These are phyloP conservation scores for Tolypocladium inflatum DNA, from an alignment of 2,329 filamentous ascomycete genomes.

Conservation along the genomic window DNA sequence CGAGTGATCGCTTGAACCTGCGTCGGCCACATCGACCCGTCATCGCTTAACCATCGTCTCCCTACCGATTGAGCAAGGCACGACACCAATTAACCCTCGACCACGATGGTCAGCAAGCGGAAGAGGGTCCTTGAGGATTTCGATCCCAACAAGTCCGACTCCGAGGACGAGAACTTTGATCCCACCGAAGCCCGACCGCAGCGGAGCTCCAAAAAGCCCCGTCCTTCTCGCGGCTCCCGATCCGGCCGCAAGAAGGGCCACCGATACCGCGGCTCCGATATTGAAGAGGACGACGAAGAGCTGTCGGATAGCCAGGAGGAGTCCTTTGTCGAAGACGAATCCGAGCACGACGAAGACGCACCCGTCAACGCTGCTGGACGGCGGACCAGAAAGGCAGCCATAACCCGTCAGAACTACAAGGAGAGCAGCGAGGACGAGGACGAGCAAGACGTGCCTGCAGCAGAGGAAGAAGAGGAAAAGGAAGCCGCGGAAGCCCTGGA, in stretches of 20 bases:
- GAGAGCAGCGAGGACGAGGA: conserved; percentile 35
- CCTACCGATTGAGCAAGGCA: not conserved
- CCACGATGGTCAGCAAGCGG: conserved; percentile 35
- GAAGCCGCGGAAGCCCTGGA: conserved; percentile 19
- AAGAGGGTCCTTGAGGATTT: conserved; percentile 51
- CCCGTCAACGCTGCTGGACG: conserved; percentile 38
- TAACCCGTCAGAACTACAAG: conserved; percentile 34
- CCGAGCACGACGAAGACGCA: conserved; percentile 28
- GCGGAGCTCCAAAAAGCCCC: conserved; percentile 31
- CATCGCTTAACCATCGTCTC: not conserved
- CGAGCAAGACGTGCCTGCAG: conserved; percentile 18
- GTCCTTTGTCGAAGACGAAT: conserved; percentile 35
- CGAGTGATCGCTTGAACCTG: not conserved
- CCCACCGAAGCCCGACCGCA: conserved; percentile 37
- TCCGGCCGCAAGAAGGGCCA: conserved; percentile 25
- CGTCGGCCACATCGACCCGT: not conserved
- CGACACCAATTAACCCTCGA: not conserved
- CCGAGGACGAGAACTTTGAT: conserved; percentile 58
- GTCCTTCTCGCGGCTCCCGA: conserved; percentile 24
- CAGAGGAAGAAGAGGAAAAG: conserved; percentile 14
- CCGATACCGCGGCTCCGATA: conserved; percentile 50
- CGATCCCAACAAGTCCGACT: conserved; percentile 57
- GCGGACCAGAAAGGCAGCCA: conserved; percentile 36
- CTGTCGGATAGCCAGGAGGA: conserved; percentile 43
- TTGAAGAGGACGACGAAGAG: conserved; percentile 51